A percentile compares a stretch with the other conserved stretches of the same genome.
phyloP scores from a whole-genome alignment of 352 stramenopile genomes.

The Phytophthora pinifolia region DNA sequence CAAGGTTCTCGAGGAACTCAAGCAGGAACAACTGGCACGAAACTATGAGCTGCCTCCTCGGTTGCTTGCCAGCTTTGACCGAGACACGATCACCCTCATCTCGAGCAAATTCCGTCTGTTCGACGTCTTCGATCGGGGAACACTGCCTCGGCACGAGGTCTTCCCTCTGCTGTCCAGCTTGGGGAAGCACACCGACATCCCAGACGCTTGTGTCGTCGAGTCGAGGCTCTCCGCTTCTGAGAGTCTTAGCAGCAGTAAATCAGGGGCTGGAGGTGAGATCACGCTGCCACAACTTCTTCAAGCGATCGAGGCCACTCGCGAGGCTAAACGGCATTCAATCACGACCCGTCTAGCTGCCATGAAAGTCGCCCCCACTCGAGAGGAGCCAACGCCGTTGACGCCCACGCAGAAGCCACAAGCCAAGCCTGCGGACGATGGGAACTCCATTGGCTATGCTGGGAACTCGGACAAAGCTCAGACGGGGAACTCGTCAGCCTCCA shows the following conservation, averaged over 20 bases:
- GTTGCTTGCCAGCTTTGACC: slow-evolving; percentile 30
- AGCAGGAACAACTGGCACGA: slow-evolving; percentile 18
- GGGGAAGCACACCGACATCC: slow-evolving; percentile 36
- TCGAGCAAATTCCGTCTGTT: slow-evolving; percentile 45
- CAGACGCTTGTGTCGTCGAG: slow-evolving; percentile 45
- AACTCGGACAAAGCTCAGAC: neutral
- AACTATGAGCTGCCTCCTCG: slow-evolving; percentile 35
- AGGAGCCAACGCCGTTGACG: slow-evolving; percentile 7
- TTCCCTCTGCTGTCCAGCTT: slow-evolving; percentile 42
- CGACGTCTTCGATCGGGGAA: slow-evolving; percentile 41
- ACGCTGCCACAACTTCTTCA: slow-evolving; percentile 33
- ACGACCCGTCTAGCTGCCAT: slow-evolving; percentile 11
- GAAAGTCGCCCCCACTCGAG: slow-evolving; percentile 1
- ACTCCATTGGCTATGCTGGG: neutral
- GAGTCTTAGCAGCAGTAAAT: neutral
- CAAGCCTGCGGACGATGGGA: neutral
- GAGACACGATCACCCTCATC: slow-evolving; percentile 30
- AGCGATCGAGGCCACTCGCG: slow-evolving; percentile 23
- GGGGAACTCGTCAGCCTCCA: neutral
- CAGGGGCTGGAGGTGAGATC: slow-evolving; percentile 5
- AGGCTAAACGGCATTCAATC: slow-evolving; percentile 10
- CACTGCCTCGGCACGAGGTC: slow-evolving; percentile 38
- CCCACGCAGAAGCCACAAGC: neutral
- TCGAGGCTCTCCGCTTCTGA: slow-evolving; percentile 19
- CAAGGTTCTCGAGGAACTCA: slow-evolving; percentile 21